phyloP scores from a whole-genome alignment of 2,329 filamentous ascomycete genomes.

The Fusarium chuoi region DNA sequence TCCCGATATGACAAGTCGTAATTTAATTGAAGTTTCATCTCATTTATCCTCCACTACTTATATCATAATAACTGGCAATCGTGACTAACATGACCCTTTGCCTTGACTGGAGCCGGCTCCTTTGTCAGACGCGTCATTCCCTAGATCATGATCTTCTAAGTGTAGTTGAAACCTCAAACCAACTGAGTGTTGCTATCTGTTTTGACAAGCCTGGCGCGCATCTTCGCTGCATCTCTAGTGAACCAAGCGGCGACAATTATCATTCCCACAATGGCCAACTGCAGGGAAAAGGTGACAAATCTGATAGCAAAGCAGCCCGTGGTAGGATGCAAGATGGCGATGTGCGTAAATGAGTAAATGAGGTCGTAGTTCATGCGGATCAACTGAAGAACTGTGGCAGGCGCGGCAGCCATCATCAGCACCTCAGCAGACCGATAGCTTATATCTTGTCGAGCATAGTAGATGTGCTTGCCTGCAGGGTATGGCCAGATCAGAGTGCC shows the following conservation, averaged over 20 bases:
- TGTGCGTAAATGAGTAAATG: not conserved
- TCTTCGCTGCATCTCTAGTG: not conserved
- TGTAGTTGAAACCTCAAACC: accelerated
- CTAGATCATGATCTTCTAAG: accelerated
- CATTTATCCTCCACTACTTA: not conserved
- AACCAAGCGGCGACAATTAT: not conserved
- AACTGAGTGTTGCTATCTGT: not conserved
- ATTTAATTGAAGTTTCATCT: not conserved
- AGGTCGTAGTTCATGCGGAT: not conserved
- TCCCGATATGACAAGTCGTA: accelerated
- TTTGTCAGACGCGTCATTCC: accelerated
- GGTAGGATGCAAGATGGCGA: not conserved
- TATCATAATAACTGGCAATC: accelerated
- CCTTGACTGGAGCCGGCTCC: not conserved
- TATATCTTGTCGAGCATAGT: not conserved
- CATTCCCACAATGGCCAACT: not conserved
- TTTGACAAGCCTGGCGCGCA: not conserved
- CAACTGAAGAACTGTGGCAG: not conserved
- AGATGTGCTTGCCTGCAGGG: not conserved
- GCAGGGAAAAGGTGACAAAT: not conserved
- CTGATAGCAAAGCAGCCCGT: not conserved
- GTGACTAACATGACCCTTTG: accelerated
- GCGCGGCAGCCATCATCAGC: not conserved
- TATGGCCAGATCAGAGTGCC: not conserved
- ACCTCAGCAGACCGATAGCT: not conserved